Evolutionary conservation across 139 green algal genomes (phyloP).

Genomic region (Astrephomene gubernaculifera): DNA sequence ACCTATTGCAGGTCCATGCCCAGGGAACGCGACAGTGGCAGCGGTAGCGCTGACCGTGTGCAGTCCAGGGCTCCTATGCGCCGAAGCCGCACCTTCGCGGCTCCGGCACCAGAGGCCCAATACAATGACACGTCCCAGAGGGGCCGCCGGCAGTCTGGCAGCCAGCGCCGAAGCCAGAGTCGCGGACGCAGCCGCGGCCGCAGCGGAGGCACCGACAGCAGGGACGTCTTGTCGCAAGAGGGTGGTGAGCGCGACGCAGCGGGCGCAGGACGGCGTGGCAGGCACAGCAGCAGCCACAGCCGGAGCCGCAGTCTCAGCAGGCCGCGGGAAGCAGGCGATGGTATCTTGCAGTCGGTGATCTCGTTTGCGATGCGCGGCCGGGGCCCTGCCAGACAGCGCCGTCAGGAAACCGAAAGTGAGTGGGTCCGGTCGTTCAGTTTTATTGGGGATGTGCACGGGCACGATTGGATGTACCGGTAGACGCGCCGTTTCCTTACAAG

Average conservation of each 20-base stretch:
- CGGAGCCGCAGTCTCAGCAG: not conserved
- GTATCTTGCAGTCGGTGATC: too few relatives aligned
- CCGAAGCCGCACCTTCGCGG: not conserved
- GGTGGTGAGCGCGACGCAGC: too few relatives aligned
- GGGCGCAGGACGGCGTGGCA: not conserved
- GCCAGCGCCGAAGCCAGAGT: not conserved
- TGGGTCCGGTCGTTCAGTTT: too few relatives aligned
- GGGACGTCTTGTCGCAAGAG: too few relatives aligned
- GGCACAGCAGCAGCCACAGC: not conserved
- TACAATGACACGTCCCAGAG: not conserved
- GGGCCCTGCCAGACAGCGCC: too few relatives aligned
- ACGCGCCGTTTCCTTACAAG: too few relatives aligned
- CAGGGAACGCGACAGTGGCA: not conserved
- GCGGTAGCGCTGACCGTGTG: not conserved
- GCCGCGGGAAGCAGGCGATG: not conserved
- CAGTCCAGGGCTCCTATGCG: too few relatives aligned
- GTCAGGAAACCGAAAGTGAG: too few relatives aligned
- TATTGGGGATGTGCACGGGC: too few relatives aligned
- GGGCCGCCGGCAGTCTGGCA: not conserved
- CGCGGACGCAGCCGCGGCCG: not conserved
- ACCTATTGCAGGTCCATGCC: conserved; percentile 2
- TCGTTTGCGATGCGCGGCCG: too few relatives aligned
- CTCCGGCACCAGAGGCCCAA: too few relatives aligned
- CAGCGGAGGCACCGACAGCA: not conserved
- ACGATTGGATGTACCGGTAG: too few relatives aligned